A percentile compares a stretch with the other conserved stretches of the same genome.
Evolutionary conservation across 2,329 filamentous ascomycete genomes (phyloP).

Genomic region (Monilinia polystroma): DNA sequence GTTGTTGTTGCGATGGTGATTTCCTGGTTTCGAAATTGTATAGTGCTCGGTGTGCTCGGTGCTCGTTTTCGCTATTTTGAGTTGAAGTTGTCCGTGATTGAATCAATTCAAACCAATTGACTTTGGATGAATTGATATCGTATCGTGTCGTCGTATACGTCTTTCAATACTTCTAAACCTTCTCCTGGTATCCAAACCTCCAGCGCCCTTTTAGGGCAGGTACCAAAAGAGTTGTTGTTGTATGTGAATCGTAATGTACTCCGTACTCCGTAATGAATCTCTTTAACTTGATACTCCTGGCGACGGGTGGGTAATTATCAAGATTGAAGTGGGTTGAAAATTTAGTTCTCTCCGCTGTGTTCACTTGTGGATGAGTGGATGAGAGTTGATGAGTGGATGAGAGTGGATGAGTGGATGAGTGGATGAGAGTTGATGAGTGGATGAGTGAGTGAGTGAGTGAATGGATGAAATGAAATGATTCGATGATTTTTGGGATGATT

Average conservation of each 20-base stretch:
- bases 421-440: neutral
- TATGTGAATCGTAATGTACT: neutral
- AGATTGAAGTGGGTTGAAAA: conserved; percentile 22
- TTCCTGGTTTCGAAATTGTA: conserved; percentile 12
- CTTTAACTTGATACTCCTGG: conserved; percentile 13
- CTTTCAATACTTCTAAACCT: neutral
- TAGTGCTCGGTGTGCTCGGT: conserved; percentile 11
- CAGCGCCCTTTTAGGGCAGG: conserved; percentile 22
- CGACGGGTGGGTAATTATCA: conserved; percentile 4
- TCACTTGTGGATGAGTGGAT: neutral
- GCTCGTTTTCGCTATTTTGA: neutral
- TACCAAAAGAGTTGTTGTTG: conserved; percentile 4
- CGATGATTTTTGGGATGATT: neutral
- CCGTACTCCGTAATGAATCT: conserved; percentile 4
- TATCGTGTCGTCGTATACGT: neutral
- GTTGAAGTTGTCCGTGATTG: neutral
- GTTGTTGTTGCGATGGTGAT: conserved; percentile 7
- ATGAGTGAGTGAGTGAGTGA: neutral
- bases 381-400: neutral
- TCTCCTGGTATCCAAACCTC: conserved; percentile 5
- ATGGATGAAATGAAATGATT: neutral
- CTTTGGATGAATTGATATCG: neutral
- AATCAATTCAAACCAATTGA: neutral
- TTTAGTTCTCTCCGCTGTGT: conserved; percentile 22
- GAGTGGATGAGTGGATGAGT: neutral